phyloP scores from a whole-genome alignment of 192 early-diverging fungal species.

The Coemansia sp. region DNA sequence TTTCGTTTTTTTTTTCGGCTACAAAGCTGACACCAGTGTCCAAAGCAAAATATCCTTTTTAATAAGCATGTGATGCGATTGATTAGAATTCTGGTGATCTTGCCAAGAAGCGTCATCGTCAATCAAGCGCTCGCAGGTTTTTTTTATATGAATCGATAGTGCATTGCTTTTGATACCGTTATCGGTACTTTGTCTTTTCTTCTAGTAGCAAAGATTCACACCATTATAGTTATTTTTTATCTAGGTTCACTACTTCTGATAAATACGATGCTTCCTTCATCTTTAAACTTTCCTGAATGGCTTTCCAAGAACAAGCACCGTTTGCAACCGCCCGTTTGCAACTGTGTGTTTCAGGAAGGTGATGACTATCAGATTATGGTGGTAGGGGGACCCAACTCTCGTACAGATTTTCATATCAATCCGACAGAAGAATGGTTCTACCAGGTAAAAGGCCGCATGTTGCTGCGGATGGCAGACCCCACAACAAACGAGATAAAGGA shows the following conservation, averaged over 20 bases:
- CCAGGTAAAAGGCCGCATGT: conserved; percentile 90
- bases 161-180: too few species aligned
- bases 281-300: conserved; percentile 92
- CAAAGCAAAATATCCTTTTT: background rate
- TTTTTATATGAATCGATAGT: too few species aligned
- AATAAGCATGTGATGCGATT: background rate
- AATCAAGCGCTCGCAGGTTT: too few species aligned
- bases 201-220: background rate
- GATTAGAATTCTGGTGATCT: too few species aligned
- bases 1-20: background rate
- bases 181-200: background rate
- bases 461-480: conserved; percentile 82
- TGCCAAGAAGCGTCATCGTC: too few species aligned
- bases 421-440: conserved; percentile 99
- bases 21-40: background rate
- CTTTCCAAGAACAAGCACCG: conserved; percentile 76
- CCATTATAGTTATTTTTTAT: background rate
- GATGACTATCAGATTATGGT: conserved; percentile 89
- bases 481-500: conserved; percentile 68
- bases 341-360: conserved; percentile 81
- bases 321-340: conserved; percentile 93
- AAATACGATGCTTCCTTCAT: conserved; percentile 57
- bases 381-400: conserved; percentile 90
- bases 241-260: background rate
- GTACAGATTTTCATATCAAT: conserved; percentile 97